Conservation (phyloP, 106 monocot species). For the Dendrobium catenatum region DNA sequence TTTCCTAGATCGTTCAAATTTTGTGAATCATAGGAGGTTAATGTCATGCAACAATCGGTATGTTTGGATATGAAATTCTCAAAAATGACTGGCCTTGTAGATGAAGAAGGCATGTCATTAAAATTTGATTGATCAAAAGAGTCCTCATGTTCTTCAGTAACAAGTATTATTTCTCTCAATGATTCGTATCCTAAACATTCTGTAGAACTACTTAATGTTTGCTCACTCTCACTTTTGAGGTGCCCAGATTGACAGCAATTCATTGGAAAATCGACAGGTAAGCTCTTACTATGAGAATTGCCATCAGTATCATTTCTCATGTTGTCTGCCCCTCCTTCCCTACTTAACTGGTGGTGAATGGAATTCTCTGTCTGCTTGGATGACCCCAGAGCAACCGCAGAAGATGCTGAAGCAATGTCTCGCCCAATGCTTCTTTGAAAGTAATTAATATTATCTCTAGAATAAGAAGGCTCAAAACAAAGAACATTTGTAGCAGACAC, state of each 20-base stretch:
- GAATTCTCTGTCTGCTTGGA: slow-evolving; percentile 24
- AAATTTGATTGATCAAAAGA: not conserved
- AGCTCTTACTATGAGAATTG: slow-evolving; percentile 9
- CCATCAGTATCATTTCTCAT: slow-evolving; percentile 16
- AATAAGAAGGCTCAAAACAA: slow-evolving; percentile 51
- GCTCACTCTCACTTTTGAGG: slow-evolving; percentile 18
- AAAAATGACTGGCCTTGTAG: slow-evolving; percentile 6
- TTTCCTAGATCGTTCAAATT: slow-evolving; percentile 10
- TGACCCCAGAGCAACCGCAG: slow-evolving; percentile 58
- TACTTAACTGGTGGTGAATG: slow-evolving; percentile 30
- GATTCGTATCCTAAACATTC: slow-evolving; percentile 9
- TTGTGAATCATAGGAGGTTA: not conserved
- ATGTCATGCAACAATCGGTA: slow-evolving; percentile 1
- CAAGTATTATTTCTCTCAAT: slow-evolving; percentile 9
- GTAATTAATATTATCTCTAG: slow-evolving; percentile 36
- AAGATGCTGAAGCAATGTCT: slow-evolving; percentile 42
- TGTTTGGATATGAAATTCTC: slow-evolving; percentile 6
- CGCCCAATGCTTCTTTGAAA: slow-evolving; percentile 32
- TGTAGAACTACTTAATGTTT: slow-evolving; percentile 8
- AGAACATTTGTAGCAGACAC: slow-evolving; percentile 37
- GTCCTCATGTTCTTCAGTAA: slow-evolving; percentile 6
- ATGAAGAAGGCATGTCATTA: not conserved
- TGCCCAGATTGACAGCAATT: slow-evolving; percentile 17
- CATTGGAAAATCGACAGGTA: slow-evolving; percentile 16
- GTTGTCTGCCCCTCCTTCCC: slow-evolving; percentile 19